Evolutionary conservation across 2,329 filamentous ascomycete species (phyloP).

Genomic region (Aciculosporium take): DNA sequence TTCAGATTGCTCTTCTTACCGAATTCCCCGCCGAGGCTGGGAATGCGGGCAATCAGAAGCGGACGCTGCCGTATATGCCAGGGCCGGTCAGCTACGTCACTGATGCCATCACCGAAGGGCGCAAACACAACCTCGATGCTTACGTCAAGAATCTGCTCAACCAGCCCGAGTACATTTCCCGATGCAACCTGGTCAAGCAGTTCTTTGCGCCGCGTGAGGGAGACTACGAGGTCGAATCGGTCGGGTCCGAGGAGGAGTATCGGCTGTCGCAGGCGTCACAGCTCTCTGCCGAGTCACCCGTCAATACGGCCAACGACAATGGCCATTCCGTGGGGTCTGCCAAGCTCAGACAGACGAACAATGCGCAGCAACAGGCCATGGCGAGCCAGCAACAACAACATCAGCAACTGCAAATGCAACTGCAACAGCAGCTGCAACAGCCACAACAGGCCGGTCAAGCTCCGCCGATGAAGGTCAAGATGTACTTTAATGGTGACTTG

Average conservation of each 20-base stretch:
- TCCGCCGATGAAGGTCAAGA: slow-evolving; percentile 76
- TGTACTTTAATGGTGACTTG: slow-evolving; percentile 82
- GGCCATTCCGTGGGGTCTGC: slow-evolving; percentile 40
- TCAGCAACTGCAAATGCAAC: too few species aligned
- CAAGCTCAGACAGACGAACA: slow-evolving; percentile 30
- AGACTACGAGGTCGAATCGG: slow-evolving; percentile 83
- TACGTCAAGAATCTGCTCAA: slow-evolving; percentile 86
- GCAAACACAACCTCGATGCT: slow-evolving; percentile 82
- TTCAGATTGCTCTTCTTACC: slow-evolving; percentile 88
- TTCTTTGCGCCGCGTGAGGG: slow-evolving; percentile 84
- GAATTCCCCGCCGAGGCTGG: slow-evolving; percentile 88
- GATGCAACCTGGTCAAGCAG: slow-evolving; percentile 70
- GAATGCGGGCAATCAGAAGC: slow-evolving; percentile 62
- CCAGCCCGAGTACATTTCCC: slow-evolving; percentile 72
- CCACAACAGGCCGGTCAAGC: slow-evolving; percentile 21
- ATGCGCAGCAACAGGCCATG: slow-evolving; percentile 23
- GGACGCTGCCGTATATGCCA: slow-evolving; percentile 91
- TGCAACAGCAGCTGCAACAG: slow-evolving; percentile 8
- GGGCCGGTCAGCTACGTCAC: slow-evolving; percentile 95
- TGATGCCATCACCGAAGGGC: slow-evolving; percentile 89
- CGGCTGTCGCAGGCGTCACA: slow-evolving; percentile 58
- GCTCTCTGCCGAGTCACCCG: slow-evolving; percentile 50
- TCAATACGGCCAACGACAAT: slow-evolving; percentile 41
- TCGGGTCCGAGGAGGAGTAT: slow-evolving; percentile 60
- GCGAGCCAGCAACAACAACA: slow-evolving; percentile 9